Conservation (phyloP, 148 eudicot species). For the Polygonum aviculare region DNA sequence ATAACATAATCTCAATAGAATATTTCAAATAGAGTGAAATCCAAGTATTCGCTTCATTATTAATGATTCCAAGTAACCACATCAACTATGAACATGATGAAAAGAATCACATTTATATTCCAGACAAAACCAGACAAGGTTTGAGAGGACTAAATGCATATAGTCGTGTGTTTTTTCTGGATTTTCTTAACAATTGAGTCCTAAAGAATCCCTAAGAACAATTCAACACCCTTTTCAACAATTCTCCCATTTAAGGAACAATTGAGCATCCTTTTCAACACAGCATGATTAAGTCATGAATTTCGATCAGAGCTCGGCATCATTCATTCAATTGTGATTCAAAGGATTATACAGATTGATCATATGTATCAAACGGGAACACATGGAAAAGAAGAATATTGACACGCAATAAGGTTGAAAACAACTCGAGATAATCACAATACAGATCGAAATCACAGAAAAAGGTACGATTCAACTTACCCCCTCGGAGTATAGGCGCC, state of each 20-base stretch:
- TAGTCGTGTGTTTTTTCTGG: neutral
- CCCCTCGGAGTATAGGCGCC: slow-evolving; percentile 13
- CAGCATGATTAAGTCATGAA: neutral
- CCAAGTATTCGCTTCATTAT: neutral
- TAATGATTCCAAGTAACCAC: neutral
- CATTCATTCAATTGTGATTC: neutral
- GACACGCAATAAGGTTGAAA: neutral
- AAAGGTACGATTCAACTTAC: neutral
- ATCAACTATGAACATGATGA: neutral
- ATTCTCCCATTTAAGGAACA: neutral
- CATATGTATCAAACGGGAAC: neutral
- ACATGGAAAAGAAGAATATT: neutral
- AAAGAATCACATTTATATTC: too few species aligned
- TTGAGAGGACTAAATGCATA: neutral
- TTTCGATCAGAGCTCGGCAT: neutral
- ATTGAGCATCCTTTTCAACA: neutral
- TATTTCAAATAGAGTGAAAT: neutral
- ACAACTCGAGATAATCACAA: neutral
- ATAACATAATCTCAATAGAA: slow-evolving; percentile 14
- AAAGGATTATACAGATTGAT: neutral
- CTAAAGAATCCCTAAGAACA: neutral
- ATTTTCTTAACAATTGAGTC: neutral
- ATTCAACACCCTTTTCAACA: neutral
- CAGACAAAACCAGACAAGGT: neutral
- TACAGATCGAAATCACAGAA: neutral